Evolutionary conservation across 441 rosid species (phyloP).

Genomic region (Dalechampia spathulata): DNA sequence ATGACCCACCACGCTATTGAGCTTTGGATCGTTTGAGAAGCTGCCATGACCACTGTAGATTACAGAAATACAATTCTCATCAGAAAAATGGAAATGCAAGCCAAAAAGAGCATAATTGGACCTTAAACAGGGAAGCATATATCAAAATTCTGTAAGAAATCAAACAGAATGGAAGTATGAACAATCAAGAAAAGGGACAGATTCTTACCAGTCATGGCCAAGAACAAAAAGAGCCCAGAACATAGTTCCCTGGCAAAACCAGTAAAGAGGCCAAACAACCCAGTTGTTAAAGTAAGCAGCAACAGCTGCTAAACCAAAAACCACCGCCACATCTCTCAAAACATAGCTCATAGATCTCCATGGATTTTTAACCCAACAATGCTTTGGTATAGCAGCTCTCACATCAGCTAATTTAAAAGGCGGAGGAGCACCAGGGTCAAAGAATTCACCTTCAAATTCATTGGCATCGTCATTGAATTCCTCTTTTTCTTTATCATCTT

Average conservation of each 20-base stretch:
- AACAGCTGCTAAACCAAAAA: slow-evolving; percentile 69
- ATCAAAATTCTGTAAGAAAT: too few species aligned
- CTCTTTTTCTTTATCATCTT: slow-evolving; percentile 16
- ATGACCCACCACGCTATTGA: slow-evolving; percentile 84
- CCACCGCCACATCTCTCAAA: slow-evolving; percentile 65
- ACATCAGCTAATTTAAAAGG: slow-evolving; percentile 75
- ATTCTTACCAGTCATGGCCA: slow-evolving; percentile 82
- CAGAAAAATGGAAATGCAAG: background rate
- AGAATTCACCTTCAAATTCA: slow-evolving; percentile 18
- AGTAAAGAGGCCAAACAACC: slow-evolving; percentile 92
- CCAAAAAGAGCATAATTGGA: background rate
- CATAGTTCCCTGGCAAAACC: slow-evolving; percentile 96
- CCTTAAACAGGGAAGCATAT: background rate
- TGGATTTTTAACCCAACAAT: slow-evolving; percentile 92
- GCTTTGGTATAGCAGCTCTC: slow-evolving; percentile 93
- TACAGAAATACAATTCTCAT: background rate
- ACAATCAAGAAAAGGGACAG: background rate
- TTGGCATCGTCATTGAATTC: slow-evolving; percentile 3
- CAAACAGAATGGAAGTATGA: too few species aligned
- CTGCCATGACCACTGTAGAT: slow-evolving; percentile 86
- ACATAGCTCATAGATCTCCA: slow-evolving; percentile 93
- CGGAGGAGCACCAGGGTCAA: slow-evolving; percentile 68
- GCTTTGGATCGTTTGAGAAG: slow-evolving; percentile 64
- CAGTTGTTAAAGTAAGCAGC: slow-evolving; percentile 65
- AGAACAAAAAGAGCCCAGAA: slow-evolving; percentile 98